phyloP scores from a whole-genome alignment of 768 basidiomycete species.

The Leucogyrophana mollusca region DNA sequence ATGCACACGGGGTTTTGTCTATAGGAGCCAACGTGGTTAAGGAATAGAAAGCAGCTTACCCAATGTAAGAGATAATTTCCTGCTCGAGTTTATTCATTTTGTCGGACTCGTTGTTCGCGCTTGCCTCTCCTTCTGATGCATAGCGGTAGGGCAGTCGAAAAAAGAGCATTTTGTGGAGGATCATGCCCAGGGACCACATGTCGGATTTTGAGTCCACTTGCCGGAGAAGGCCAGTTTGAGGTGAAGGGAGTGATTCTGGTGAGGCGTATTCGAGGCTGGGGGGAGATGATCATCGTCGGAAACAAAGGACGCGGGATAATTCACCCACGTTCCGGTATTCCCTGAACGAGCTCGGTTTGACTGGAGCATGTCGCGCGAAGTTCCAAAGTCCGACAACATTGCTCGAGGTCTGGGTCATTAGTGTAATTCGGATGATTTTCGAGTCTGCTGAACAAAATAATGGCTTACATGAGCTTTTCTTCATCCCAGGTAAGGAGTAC shows the following conservation, averaged over 20 bases:
- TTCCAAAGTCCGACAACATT: constrained; percentile 95
- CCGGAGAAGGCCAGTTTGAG: constrained; percentile 58
- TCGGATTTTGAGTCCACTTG: constrained; percentile 87
- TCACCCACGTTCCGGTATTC: constrained; percentile 91
- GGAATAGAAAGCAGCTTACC: constrained; percentile 41
- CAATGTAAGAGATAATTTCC: constrained; percentile 73
- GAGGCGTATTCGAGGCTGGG: constrained; percentile 80
- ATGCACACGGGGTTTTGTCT: constrained; percentile 3
- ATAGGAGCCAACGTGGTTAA: background rate
- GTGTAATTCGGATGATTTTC: constrained; percentile 1
- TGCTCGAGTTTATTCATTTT: constrained; percentile 69
- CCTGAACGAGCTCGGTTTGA: constrained; percentile 71
- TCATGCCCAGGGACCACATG: constrained; percentile 98
- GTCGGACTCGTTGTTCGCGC: constrained; percentile 43
- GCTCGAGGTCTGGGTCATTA: constrained; percentile 68
- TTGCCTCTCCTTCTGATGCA: constrained; percentile 56
- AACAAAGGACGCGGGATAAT: background rate
- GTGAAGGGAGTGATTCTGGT: constrained; percentile 81
- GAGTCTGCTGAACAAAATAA: background rate
- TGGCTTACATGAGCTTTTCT: constrained; percentile 69
- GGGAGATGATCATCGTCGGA: background rate
- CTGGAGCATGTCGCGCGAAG: constrained; percentile 86
- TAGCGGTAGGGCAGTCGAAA: constrained; percentile 85
- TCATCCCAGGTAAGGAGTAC: constrained; percentile 92
- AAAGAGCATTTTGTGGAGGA: constrained; percentile 90